Evolutionary conservation across 1,139 yeast species (phyloP), one percentile per base, ranked within the genome.

Genomic region (Yamadazyma blattariae): DNA sequence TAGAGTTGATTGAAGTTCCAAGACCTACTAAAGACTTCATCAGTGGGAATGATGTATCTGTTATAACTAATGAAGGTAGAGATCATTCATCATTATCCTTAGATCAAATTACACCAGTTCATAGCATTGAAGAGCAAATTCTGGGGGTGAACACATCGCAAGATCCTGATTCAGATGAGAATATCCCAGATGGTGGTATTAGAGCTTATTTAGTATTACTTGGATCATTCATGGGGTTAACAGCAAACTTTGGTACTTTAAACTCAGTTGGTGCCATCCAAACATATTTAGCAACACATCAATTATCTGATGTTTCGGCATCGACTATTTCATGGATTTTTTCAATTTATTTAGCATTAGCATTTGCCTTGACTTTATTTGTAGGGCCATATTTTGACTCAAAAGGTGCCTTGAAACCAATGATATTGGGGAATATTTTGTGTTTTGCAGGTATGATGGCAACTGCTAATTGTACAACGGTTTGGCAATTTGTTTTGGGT

Each of bases 251-350:
- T 49, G 90, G 89, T 2, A 51, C 81, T 13, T 61, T 75, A 40
- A 81, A 80, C 46, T 61, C 83, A 2, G 67, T 75, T n/a, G 87
- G 88, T 38, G 81, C 79, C 11, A 66, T 81, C 14, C 85, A 81
- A 52, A 73, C 83, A 1, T 79, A 79, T 52, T 62, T 81, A 4
- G 57, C 75, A 3, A 59, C 63, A 37, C 70, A 82, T 52, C 84
- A 79, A 47, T 61, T 82, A 36, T 52, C 57, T 3, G 52, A 59
- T 22, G 51, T 61, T 10, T 53, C 72, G 3, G 64, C 77, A 2
- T 61, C 79, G 2, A 57, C 74, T 4, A 61, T 79, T 2, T 75
- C 84, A 5, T 82, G 89, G 89, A 71, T 82, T 39, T 82, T 81
- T 50, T 74, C 85, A 4, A 60, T 81, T n/a, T 79, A 71, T 51